Base-by-base conservation (phyloP, 2,329 filamentous ascomycete species). In the Fusarium temperatum region DNA sequence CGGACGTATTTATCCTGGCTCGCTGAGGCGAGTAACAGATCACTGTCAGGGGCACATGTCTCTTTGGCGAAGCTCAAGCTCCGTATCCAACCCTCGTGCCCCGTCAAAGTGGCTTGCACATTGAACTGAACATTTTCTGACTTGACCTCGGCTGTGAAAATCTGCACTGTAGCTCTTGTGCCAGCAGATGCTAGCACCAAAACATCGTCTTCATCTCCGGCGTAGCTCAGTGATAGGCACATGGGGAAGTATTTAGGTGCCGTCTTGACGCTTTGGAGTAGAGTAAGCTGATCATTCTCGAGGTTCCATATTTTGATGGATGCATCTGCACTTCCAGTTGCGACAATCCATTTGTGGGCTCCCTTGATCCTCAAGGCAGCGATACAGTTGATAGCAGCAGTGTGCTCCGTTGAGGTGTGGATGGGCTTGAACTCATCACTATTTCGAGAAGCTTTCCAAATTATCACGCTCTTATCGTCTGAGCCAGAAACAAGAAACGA, bases 1-100 rank as follows among this genome's bases (percentile, higher is more conserved):
- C 96, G 93, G 67, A 98, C 92, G 78, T 98, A 99, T 83, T 97
- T 98, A 83, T 99, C 96, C 82, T 99, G 96, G 80, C 96, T 98
- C 28, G 95, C 95, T 17, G 96, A 98, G 2, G 96, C 94, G 26
- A 99, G 88, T 28, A 98, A 83, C 8, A 97, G 81, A 80, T 98
- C 95, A 59, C 89, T 89, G 1, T 84, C 82, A 2, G 83, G 74
- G 28, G 84, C 83, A 6, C 84, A 80, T 20, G 83, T 87, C 79
- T 96, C 93, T 68, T 85, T 85, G 3, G 90, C 89, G 75, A 99
- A 96, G 72, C 92, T 92, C 18, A 99, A 86, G 20, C 94, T 96
- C 54, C 96, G 89, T 53, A 99, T 91, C 96, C 96, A 99, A 64
- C 94, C 96, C 83, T 99, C 96, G 78, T 99, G 96, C 8, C 96